Percentiles rank a stretch among this genome's conserved stretches.
phyloP scores from a whole-genome alignment of 75 land plant genomes.

The Pinus tabuliformis region DNA sequence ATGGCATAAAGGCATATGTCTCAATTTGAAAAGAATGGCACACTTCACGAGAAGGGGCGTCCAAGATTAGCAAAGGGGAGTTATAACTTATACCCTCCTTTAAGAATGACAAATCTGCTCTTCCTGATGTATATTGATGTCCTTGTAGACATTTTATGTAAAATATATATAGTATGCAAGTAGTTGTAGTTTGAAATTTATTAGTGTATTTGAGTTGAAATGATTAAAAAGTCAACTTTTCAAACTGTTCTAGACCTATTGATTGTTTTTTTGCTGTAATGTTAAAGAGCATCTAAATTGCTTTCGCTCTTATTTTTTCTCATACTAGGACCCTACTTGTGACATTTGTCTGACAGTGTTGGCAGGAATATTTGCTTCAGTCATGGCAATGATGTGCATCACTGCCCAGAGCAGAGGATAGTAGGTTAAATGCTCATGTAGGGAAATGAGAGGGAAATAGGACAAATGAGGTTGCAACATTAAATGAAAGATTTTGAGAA shows the following conservation, averaged over 20 bases:
- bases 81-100: neutral
- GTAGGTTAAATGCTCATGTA: neutral
- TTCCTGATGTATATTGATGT: neutral
- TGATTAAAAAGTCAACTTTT: too few species aligned
- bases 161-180: neutral
- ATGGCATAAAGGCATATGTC: neutral
- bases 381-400: conserved; percentile 6
- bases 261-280: too few species aligned
- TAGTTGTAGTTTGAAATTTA: neutral
- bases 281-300: too few species aligned
- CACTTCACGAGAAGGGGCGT: too few species aligned
- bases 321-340: conserved; percentile 3
- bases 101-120: neutral
- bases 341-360: conserved; percentile 4
- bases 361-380: conserved; percentile 11
- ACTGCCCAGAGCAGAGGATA: neutral
- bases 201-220: neutral
- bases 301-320: neutral
- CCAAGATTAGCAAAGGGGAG: neutral
- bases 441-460: conserved; percentile 8
- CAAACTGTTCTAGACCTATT: too few species aligned
- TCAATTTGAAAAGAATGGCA: neutral
- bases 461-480: neutral
- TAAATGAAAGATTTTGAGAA: conserved; percentile 7
- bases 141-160: neutral